Conservation (phyloP, 306 rosid species). For the Echinosophora koreensis region DNA sequence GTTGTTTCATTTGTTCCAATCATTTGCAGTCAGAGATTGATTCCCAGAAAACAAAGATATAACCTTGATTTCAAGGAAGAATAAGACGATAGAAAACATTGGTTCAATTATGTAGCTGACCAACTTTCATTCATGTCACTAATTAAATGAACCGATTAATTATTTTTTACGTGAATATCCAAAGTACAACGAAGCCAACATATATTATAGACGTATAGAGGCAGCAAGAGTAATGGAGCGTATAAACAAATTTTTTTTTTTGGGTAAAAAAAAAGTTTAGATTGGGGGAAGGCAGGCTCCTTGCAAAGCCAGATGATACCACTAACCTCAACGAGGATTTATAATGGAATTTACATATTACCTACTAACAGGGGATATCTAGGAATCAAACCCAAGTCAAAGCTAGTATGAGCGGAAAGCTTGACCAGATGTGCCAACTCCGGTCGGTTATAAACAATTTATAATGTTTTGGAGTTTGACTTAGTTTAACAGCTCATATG, state of each 20-base stretch:
- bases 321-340: too few species aligned
- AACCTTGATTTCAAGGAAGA: constrained; percentile 44
- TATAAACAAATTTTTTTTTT: too few species aligned
- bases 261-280: too few species aligned
- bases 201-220: constrained; percentile 51
- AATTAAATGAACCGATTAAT: constrained; percentile 45
- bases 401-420: too few species aligned
- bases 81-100: constrained; percentile 31
- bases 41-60: constrained; percentile 48
- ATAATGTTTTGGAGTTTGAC: constrained; percentile 63
- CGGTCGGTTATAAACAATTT: constrained; percentile 50
- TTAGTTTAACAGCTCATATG: constrained; percentile 73
- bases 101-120: constrained; percentile 56
- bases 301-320: too few species aligned
- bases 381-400: too few species aligned
- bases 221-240: constrained; percentile 42
- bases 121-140: constrained; percentile 41
- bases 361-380: too few species aligned
- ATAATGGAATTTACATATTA: too few species aligned
- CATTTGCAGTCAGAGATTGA: constrained; percentile 56
- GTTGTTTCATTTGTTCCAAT: constrained; percentile 47
- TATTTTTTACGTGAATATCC: constrained; percentile 44
- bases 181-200: constrained; percentile 72
- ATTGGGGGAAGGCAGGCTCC: too few species aligned
- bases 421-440: too few species aligned